Conservation (phyloP, 768 basidiomycete genomes). For the Mycena haematopus region DNA sequence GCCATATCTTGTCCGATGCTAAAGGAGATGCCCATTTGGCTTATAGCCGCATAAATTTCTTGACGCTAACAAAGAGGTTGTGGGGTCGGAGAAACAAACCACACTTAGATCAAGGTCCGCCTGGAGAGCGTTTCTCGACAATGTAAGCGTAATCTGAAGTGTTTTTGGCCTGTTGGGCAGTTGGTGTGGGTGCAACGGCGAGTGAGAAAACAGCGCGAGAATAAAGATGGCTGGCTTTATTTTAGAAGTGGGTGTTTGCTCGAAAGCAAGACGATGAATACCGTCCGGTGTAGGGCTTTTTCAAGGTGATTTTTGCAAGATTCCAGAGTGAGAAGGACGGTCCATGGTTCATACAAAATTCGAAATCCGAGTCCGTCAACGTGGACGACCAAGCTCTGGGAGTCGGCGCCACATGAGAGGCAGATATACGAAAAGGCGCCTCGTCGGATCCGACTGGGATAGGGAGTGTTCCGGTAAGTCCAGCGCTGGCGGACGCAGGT, state of each 20-base stretch:
- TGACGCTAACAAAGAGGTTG: constrained; percentile 33
- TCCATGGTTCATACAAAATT: constrained; percentile 4
- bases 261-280: constrained; percentile 2
- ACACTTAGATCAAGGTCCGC: constrained; percentile 12
- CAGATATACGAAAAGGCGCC: constrained; percentile 9
- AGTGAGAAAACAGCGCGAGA: constrained; percentile 12
- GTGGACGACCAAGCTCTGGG: constrained; percentile 13
- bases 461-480: background rate
- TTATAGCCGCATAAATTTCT: constrained; percentile 39
- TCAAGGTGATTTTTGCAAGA: background rate
- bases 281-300: background rate
- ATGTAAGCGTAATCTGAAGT: constrained; percentile 19
- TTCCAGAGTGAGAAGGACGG: constrained; percentile 21
- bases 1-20: constrained; percentile 43
- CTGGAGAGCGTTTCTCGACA: constrained; percentile 12
- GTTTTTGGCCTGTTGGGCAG: constrained; percentile 15
- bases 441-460: background rate
- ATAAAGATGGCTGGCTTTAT: constrained; percentile 6
- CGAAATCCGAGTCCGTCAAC: background rate
- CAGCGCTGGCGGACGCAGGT: background rate
- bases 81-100: background rate
- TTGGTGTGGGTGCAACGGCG: constrained; percentile 14
- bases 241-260: constrained; percentile 4
- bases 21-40: constrained; percentile 36
- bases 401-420: constrained; percentile 19